A percentile compares a stretch with the other conserved stretches of the same genome.
These are phyloP conservation scores for Carallia pectinifolia DNA, from an alignment of 345 rosid genomes.

Conservation along the genomic window DNA sequence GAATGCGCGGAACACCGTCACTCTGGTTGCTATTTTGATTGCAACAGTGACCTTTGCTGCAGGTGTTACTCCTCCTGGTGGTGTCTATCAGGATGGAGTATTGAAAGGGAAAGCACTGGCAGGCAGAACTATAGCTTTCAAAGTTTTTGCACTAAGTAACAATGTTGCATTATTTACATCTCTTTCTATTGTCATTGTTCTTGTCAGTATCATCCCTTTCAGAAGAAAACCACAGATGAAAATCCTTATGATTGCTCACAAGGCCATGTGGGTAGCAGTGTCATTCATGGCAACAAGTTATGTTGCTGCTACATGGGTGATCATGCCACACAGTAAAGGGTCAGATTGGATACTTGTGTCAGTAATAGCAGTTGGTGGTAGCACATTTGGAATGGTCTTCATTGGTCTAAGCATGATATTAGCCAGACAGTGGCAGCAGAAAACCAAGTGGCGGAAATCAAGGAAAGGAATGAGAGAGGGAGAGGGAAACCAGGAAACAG, in stretches of 20 bases:
- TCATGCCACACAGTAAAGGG: constrained; percentile 14
- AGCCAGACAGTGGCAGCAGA: constrained; percentile 13
- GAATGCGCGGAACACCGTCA: constrained; percentile 31
- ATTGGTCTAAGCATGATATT: constrained; percentile 6
- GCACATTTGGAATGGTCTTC: constrained; percentile 10
- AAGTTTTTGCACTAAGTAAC: constrained; percentile 33
- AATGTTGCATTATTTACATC: constrained; percentile 39
- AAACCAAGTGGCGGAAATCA: constrained; percentile 19
- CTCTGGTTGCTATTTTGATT: constrained; percentile 24
- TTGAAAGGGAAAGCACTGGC: constrained; percentile 19
- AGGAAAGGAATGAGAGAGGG: background rate
- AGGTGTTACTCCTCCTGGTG: constrained; percentile 29
- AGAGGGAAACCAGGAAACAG: background rate
- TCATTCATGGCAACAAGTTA: constrained; percentile 39
- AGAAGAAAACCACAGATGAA: constrained; percentile 14
- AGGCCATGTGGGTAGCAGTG: constrained; percentile 37
- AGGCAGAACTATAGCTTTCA: constrained; percentile 28
- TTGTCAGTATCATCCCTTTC: constrained; percentile 31
- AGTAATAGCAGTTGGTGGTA: constrained; percentile 7
- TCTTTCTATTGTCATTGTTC: constrained; percentile 30
- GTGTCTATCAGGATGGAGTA: constrained; percentile 15
- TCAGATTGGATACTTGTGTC: constrained; percentile 21
- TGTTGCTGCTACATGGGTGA: constrained; percentile 27
- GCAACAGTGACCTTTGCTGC: constrained; percentile 30
- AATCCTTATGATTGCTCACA: constrained; percentile 25